Evolutionary conservation across 352 stramenopile species (phyloP).

Genomic region (Pythium rhizo-oryzae): DNA sequence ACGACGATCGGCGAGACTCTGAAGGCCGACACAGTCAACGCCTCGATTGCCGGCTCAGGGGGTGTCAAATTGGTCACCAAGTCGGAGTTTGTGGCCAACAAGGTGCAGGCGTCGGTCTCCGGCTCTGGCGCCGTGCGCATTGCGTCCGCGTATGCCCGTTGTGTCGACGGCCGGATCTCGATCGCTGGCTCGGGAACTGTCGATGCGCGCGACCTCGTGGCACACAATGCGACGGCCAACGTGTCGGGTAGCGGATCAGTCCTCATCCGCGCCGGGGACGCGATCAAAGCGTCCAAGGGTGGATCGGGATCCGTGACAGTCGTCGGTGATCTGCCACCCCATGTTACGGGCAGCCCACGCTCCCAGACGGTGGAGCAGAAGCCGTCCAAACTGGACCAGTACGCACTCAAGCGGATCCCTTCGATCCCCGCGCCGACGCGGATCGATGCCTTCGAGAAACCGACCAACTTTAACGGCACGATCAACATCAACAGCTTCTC

Average conservation of each 20-base stretch:
- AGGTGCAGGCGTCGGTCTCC: constrained; percentile 19
- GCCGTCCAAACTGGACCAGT: constrained; percentile 16
- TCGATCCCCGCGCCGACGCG: constrained; percentile 1
- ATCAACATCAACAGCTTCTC: constrained; percentile 24
- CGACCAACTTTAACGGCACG: constrained; percentile 7
- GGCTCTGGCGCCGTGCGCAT: constrained; percentile 31
- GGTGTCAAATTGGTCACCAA: constrained; percentile 26
- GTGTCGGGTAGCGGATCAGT: constrained; percentile 29
- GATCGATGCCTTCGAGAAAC: constrained; percentile 22
- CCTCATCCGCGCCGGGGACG: constrained; percentile 20
- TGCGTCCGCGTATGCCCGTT: constrained; percentile 16
- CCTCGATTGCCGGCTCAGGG: constrained; percentile 30
- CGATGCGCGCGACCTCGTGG: constrained; percentile 28
- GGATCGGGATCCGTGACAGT: constrained; percentile 26
- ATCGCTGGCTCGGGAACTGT: constrained; percentile 33
- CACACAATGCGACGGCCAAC: neutral
- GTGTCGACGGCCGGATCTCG: constrained; percentile 14
- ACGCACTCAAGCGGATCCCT: neutral
- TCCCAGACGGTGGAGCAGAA: constrained; percentile 6
- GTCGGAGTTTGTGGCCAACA: constrained; percentile 20
- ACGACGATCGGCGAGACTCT: constrained; percentile 20
- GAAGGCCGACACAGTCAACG: constrained; percentile 7
- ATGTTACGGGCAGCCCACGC: constrained; percentile 4
- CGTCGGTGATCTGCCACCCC: constrained; percentile 21
- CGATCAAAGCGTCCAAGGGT: constrained; percentile 8